These are phyloP conservation scores for Cladorrhinum sp. DNA, from an alignment of 2,329 filamentous ascomycete genomes.

Conservation along the genomic window DNA sequence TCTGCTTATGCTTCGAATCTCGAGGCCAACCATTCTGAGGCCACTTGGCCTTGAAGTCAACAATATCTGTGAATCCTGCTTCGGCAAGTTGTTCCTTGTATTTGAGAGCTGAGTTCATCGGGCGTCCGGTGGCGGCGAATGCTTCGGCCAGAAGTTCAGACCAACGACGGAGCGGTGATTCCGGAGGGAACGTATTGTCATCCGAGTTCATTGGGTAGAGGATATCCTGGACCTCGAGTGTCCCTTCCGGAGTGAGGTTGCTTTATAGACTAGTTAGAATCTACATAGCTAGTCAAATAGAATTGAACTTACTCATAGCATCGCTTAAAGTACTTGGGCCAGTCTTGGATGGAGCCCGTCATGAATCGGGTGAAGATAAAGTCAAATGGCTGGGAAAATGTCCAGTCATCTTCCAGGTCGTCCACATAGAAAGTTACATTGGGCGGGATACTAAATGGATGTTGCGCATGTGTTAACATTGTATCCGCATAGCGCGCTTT, in stretches of 20 bases:
- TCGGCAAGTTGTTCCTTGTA: constrained; percentile 41
- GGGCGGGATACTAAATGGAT: constrained; percentile 32
- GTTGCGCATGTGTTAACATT: too few relatives aligned
- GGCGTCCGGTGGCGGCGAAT: constrained; percentile 7
- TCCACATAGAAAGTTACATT: constrained; percentile 39
- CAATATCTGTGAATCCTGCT: constrained; percentile 50
- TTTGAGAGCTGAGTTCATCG: constrained; percentile 23
- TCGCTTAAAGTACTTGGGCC: constrained; percentile 28
- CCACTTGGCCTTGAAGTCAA: constrained; percentile 43
- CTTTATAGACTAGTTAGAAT: too few relatives aligned
- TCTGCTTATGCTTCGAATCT: constrained; percentile 45
- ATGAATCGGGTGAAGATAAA: constrained; percentile 40
- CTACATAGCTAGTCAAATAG: too few relatives aligned
- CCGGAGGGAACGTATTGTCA: constrained; percentile 31
- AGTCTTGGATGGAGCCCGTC: constrained; percentile 34
- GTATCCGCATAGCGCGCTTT: constrained; percentile 37
- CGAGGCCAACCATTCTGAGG: constrained; percentile 48
- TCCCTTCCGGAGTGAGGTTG: constrained; percentile 37
- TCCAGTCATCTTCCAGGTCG: constrained; percentile 34
- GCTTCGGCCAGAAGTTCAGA: constrained; percentile 10
- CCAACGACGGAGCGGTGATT: constrained; percentile 21
- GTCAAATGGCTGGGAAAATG: constrained; percentile 28
- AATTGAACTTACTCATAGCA: constrained; percentile 26
- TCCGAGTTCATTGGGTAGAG: constrained; percentile 28
- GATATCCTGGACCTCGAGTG: constrained; percentile 32